Evolutionary conservation across 2,329 filamentous ascomycete genomes (phyloP).

Genomic region (Talaromyces atroroseus): DNA sequence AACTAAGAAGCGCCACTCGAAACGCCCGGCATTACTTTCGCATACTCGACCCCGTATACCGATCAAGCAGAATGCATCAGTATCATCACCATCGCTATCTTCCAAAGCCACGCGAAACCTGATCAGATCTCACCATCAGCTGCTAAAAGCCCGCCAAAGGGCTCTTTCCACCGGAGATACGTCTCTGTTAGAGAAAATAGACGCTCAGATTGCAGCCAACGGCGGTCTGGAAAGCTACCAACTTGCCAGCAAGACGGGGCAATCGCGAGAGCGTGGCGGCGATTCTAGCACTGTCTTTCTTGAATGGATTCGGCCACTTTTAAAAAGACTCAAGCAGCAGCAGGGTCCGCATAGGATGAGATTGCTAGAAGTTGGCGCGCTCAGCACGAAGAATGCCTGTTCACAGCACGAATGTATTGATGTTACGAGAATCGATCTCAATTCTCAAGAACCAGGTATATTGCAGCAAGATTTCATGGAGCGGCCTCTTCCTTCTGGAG

Average conservation of each 20-base stretch:
- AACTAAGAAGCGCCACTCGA: slow-evolving; percentile 26
- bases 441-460: slow-evolving; percentile 74
- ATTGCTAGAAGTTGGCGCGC: slow-evolving; percentile 82
- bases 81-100: slow-evolving; percentile 38
- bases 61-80: slow-evolving; percentile 26
- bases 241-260: slow-evolving; percentile 57
- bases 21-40: slow-evolving; percentile 36
- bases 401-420: slow-evolving; percentile 66
- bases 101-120: slow-evolving; percentile 54
- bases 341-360: slow-evolving; percentile 40
- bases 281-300: slow-evolving; percentile 57
- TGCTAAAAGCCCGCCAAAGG: slow-evolving; percentile 52
- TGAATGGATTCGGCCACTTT: slow-evolving; percentile 48
- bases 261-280: slow-evolving; percentile 56
- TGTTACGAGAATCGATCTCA: slow-evolving; percentile 80
- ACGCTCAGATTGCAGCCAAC: slow-evolving; percentile 48
- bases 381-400: slow-evolving; percentile 80
- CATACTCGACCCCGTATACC: slow-evolving; percentile 42
- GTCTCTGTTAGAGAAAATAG: slow-evolving; percentile 38
- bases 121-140: slow-evolving; percentile 55
- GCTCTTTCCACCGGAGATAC: slow-evolving; percentile 46
- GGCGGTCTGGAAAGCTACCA: slow-evolving; percentile 59
- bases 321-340: slow-evolving; percentile 21
- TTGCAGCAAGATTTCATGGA: slow-evolving; percentile 91
- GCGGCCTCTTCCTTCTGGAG: slow-evolving; percentile 60